A percentile compares a stretch with the other conserved stretches of the same genome.
Evolutionary conservation across 1,284 basidiomycete species (phyloP).

Genomic region (Melampsora medusae): DNA sequence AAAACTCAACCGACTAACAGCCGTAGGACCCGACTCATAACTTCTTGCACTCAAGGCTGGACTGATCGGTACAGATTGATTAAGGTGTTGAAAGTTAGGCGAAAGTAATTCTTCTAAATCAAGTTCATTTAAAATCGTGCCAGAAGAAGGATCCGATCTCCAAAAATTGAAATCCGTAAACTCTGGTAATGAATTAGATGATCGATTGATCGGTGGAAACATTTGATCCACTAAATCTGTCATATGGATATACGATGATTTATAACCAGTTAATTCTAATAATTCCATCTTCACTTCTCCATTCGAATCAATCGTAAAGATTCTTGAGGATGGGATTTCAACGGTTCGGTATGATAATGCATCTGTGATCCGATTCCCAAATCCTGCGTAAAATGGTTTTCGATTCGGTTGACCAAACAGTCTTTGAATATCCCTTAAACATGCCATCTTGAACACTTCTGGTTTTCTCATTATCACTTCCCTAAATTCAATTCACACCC

Average conservation of each 20-base stretch:
- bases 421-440: slow-evolving; percentile 89
- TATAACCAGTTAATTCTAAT: slow-evolving; percentile 90
- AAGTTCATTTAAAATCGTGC: slow-evolving; percentile 46
- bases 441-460: slow-evolving; percentile 99
- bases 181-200: slow-evolving; percentile 65
- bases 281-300: slow-evolving; percentile 98
- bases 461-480: slow-evolving; percentile 95
- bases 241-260: slow-evolving; percentile 95
- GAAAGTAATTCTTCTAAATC: slow-evolving; percentile 38
- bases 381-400: slow-evolving; percentile 89
- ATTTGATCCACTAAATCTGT: slow-evolving; percentile 98
- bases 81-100: slow-evolving; percentile 5
- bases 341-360: slow-evolving; percentile 94
- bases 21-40: slow-evolving; percentile 24
- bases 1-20: slow-evolving; percentile 31
- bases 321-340: slow-evolving; percentile 86
- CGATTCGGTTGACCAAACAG: slow-evolving; percentile 67
- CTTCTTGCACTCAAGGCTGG: slow-evolving; percentile 22
- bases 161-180: slow-evolving; percentile 98
- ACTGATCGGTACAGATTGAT: slow-evolving; percentile 15
- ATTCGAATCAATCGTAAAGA: slow-evolving; percentile 94
- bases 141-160: slow-evolving; percentile 60
- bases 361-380: slow-evolving; percentile 97
- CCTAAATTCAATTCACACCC: slow-evolving; percentile 8
- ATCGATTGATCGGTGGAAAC: slow-evolving; percentile 79